Percentiles rank a stretch among this genome's conserved stretches.
phyloP scores from a whole-genome alignment of 257 asterid species.

The Mentha longifolia region DNA sequence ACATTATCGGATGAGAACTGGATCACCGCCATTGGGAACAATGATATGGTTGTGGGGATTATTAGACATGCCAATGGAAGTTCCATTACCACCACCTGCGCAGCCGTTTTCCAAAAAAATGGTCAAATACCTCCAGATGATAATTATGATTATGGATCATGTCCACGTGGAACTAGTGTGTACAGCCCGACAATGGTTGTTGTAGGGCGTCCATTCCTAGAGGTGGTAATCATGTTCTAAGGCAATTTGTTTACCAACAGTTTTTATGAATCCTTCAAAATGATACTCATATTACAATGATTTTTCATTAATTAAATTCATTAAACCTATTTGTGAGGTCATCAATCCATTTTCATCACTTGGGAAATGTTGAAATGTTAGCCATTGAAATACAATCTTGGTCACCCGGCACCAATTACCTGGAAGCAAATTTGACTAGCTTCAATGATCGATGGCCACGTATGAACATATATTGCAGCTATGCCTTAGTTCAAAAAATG shows the following conservation, averaged over 20 bases:
- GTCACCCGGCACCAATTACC: constrained; percentile 13
- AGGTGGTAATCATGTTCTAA: constrained; percentile 5
- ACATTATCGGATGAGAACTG: background rate
- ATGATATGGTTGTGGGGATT: background rate
- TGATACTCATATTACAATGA: too few relatives aligned
- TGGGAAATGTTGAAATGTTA: too few relatives aligned
- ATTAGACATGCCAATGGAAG: background rate
- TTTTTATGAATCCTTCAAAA: too few relatives aligned
- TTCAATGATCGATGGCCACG: background rate
- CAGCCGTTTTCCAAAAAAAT: background rate
- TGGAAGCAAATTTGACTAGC: background rate
- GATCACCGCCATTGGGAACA: background rate
- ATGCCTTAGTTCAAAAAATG: background rate
- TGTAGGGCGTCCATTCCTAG: constrained; percentile 31
- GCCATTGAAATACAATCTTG: too few relatives aligned
- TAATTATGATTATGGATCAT: too few relatives aligned
- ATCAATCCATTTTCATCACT: too few relatives aligned
- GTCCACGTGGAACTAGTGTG: background rate
- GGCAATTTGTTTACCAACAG: too few relatives aligned
- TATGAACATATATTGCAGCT: constrained; percentile 21
- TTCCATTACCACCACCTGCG: background rate
- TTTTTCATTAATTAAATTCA: too few relatives aligned
- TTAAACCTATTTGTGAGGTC: too few relatives aligned
- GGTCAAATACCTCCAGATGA: too few relatives aligned
- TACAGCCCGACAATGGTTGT: constrained; percentile 26